Evolutionary conservation across 1,139 yeast species (phyloP).

Genomic region (Taiozyma sp.): DNA sequence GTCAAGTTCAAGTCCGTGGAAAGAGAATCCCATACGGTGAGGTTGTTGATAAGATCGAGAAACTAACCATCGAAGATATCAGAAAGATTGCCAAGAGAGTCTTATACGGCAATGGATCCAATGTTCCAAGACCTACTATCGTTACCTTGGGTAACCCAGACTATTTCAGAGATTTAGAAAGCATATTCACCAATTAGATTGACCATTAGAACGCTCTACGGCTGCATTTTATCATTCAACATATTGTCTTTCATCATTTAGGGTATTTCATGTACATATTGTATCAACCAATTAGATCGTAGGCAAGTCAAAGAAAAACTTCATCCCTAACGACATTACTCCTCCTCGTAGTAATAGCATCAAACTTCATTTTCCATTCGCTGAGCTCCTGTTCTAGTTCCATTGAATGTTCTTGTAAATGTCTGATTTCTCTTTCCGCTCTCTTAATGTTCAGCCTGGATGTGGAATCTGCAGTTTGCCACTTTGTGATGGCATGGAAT

Average conservation of each 20-base stretch:
- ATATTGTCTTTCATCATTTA: background rate
- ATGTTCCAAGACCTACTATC: slow-evolving; percentile 68
- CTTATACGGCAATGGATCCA: slow-evolving; percentile 60
- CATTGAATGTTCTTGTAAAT: slow-evolving; percentile 49
- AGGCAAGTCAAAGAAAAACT: slow-evolving; percentile 20
- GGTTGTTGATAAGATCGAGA: slow-evolving; percentile 76
- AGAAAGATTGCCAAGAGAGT: slow-evolving; percentile 72
- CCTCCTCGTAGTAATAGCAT: slow-evolving; percentile 23
- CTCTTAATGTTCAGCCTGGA: slow-evolving; percentile 38
- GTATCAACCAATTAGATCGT: background rate
- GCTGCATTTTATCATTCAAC: background rate
- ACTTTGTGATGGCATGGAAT: slow-evolving; percentile 32
- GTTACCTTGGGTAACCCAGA: slow-evolving; percentile 89
- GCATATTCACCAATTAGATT: background rate
- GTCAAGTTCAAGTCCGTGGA: slow-evolving; percentile 88
- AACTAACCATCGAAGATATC: slow-evolving; percentile 62
- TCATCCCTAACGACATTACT: slow-evolving; percentile 20
- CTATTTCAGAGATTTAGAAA: background rate
- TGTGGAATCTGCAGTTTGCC: slow-evolving; percentile 40
- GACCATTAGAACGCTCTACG: background rate
- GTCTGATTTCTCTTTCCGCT: slow-evolving; percentile 44
- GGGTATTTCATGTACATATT: slow-evolving; percentile 2
- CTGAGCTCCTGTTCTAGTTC: slow-evolving; percentile 61
- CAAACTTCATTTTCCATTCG: slow-evolving; percentile 52
- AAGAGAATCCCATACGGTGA: slow-evolving; percentile 73